These are phyloP conservation scores for Hyphopichia homilentoma DNA, from an alignment of 805 yeast genomes.

Conservation along the genomic window DNA sequence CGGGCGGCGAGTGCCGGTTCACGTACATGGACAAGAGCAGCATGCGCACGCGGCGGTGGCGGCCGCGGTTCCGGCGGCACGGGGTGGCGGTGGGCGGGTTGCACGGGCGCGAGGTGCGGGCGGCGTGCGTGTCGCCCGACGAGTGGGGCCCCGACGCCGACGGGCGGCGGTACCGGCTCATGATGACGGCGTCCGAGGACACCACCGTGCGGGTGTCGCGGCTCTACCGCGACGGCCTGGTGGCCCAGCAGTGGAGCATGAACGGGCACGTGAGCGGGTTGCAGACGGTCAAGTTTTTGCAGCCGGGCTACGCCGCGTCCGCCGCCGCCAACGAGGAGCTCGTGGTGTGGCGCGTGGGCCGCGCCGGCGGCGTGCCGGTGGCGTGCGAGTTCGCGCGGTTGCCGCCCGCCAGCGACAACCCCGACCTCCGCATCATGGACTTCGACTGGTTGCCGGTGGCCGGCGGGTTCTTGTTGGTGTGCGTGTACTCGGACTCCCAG, in stretches of 20 bases:
- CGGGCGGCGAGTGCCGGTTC: constrained; percentile 37
- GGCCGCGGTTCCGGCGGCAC: constrained; percentile 13
- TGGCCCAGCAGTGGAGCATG: constrained; percentile 54
- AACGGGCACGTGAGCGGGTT: constrained; percentile 87
- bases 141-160: constrained; percentile 12
- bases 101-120: constrained; percentile 91
- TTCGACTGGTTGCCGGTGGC: constrained; percentile 49
- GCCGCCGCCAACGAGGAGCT: constrained; percentile 89
- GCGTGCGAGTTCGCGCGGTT: constrained; percentile 50
- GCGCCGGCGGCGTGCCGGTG: constrained; percentile 35
- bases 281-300: constrained; percentile 66
- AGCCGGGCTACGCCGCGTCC: constrained; percentile 39
- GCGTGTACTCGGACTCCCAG: constrained; percentile 84
- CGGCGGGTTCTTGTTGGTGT: constrained; percentile 51
- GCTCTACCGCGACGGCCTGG: constrained; percentile 34
- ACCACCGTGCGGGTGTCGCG: constrained; percentile 65
- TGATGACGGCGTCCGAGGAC: constrained; percentile 87
- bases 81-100: constrained; percentile 53
- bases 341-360: constrained; percentile 65
- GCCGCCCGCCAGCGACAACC: constrained; percentile 53
- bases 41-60: constrained; percentile 33
- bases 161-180: constrained; percentile 35
- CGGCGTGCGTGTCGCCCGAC: constrained; percentile 51
- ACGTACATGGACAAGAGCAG: constrained; percentile 54
- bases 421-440: constrained; percentile 91